Base-by-base conservation (phyloP, 2,329 filamentous ascomycete genomes). In the Neopestalotiopsis sp. region DNA sequence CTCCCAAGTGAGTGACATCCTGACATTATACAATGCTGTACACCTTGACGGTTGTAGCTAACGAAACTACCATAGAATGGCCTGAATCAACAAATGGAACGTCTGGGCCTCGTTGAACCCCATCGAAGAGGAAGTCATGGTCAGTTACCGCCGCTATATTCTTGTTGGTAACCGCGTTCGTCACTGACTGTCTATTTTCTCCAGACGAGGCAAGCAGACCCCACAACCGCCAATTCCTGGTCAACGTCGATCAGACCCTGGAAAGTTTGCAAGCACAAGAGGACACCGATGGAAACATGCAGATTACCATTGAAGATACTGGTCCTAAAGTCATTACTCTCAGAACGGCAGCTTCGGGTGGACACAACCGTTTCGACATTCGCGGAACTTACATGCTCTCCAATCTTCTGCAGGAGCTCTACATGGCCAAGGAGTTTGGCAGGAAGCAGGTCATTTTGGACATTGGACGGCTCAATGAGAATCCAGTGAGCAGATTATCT, bases 331-430 rank as follows among this genome's bases (percentile, higher is more conserved):
- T 94, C 61, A 87, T 98, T 67, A 91, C 92, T 49, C 85, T 98
- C 49, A 92, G 94, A 72, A 98, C 95, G 3, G 92, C 93, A 34
- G 91, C 89, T 28, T 98, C 95, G 45, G 94, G 92, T 74, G 95
- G 95, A 57, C 90, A 93, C 83, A 95, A 95, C 77, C 90, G 91
- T 72, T 94, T 95, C 80, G 95, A 98, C 78, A 89, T 99, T 71
- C 92, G 95, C 73, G 96, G 96, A 76, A 98, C 94, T 40, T 99
- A 99, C 81, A 97, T 97, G 92, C 88, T 99, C 69, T 97, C 95
- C 71, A 99, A 98, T 79, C 89, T 98, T 61, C 87, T 98, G 56
- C 96, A 99, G 81, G 96, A 99, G 82, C 88, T 99, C 73, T 96
- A 93, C 1, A 87, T 98, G 73, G 96, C 96, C 72, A 92, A 97